Conservation (phyloP, 139 green algal species). For the Tetratostichococcus sp. region DNA sequence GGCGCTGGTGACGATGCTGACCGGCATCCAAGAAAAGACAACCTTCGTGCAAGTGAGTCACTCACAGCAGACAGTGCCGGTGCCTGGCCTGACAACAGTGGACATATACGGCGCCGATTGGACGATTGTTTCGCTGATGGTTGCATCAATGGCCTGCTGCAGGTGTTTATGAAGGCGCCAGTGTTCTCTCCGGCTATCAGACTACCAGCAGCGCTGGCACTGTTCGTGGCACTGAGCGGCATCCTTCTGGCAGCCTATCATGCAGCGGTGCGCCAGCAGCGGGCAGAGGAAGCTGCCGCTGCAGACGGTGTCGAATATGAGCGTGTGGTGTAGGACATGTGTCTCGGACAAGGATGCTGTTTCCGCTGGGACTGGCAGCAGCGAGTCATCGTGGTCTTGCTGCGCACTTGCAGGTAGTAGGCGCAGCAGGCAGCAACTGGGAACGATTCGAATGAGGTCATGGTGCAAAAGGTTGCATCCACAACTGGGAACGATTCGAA, state of each 20-base stretch:
- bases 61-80: too few relatives aligned
- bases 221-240: constrained; percentile 14
- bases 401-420: too few relatives aligned
- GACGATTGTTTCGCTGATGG: constrained; percentile 1
- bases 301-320: background rate
- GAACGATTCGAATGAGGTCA: too few relatives aligned
- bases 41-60: constrained; percentile 33
- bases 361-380: too few relatives aligned
- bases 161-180: constrained; percentile 29
- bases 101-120: too few relatives aligned
- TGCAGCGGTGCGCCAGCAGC: background rate
- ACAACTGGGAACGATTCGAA: too few relatives aligned
- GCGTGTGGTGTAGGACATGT: background rate
- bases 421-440: too few relatives aligned
- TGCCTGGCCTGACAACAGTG: too few relatives aligned
- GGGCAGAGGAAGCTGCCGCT: background rate
- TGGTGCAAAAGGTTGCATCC: too few relatives aligned
- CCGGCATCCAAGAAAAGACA: constrained; percentile 47
- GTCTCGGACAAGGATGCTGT: too few relatives aligned
- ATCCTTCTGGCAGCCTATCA: background rate
- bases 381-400: too few relatives aligned
- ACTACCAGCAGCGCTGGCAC: constrained; percentile 16
- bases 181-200: constrained; percentile 11
- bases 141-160: too few relatives aligned
- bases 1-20: constrained; percentile 24